Percentiles rank a stretch among this genome's conserved stretches.
Conservation (phyloP, 1,139 yeast species). For the Blastobotrys elegans region DNA sequence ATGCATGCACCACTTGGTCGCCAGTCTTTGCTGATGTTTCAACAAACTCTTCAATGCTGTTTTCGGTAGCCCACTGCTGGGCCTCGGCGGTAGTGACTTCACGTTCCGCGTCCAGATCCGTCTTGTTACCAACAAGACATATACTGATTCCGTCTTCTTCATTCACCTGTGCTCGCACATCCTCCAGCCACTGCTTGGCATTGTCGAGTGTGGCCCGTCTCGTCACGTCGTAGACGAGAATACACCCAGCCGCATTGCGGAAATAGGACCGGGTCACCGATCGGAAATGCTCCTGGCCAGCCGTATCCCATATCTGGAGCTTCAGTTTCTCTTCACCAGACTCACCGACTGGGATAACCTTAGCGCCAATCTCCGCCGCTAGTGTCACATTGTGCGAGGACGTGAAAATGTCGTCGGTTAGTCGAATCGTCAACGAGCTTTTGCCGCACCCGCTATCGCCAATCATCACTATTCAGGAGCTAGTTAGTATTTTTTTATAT, state of each 20-base stretch:
- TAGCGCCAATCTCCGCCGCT: conserved; percentile 38
- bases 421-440: conserved; percentile 34
- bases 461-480: too few species aligned
- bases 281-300: conserved; percentile 93
- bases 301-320: conserved; percentile 51
- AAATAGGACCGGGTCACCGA: conserved; percentile 85
- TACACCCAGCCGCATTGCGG: conserved; percentile 76
- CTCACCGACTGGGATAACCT: conserved; percentile 31
- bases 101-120: conserved; percentile 72
- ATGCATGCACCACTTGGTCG: conserved; percentile 84
- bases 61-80: conserved; percentile 67
- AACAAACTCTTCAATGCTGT: conserved; percentile 86
- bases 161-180: conserved; percentile 82
- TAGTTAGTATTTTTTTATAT: too few species aligned
- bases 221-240: conserved; percentile 83
- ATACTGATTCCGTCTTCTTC: conserved; percentile 64
- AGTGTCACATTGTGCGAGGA: conserved; percentile 36
- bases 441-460: conserved; percentile 36
- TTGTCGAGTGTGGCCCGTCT: conserved; percentile 49
- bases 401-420: conserved; percentile 36
- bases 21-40: conserved; percentile 91
- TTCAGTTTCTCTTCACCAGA: conserved; percentile 20
- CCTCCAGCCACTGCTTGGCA: conserved; percentile 44
- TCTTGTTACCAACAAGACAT: conserved; percentile 85
- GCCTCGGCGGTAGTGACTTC: conserved; percentile 76